Evolutionary conservation across 2,329 filamentous ascomycete species (phyloP).

Genomic region (Trichoderma cornu-damae): DNA sequence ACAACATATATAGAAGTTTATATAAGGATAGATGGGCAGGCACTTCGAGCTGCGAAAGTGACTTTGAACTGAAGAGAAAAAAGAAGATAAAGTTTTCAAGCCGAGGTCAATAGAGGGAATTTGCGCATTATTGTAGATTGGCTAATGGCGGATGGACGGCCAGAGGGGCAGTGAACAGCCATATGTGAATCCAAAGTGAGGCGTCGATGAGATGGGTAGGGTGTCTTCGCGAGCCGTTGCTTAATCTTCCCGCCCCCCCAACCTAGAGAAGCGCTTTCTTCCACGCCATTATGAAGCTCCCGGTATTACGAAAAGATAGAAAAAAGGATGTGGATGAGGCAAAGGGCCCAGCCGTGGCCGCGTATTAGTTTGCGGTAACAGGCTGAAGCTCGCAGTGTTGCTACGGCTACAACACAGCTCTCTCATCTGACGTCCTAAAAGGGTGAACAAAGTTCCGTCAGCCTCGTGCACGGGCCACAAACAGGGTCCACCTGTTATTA

Average conservation of each 20-base stretch:
- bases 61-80: neutral
- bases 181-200: neutral
- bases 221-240: neutral
- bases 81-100: neutral
- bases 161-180: neutral
- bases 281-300: neutral
- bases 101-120: neutral
- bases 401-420: neutral
- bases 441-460: slow-evolving; percentile 4
- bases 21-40: neutral
- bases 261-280: neutral
- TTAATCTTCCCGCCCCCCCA: neutral
- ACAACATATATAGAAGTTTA: slow-evolving; percentile 3
- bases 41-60: neutral
- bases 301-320: neutral
- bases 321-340: neutral
- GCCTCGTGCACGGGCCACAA: slow-evolving; percentile 11
- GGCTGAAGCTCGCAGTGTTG: neutral
- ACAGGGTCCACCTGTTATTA: neutral
- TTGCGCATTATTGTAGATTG: neutral
- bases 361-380: neutral
- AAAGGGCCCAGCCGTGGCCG: neutral
- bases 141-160: neutral
- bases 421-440: slow-evolving; percentile 1
- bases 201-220: neutral